phyloP scores from a whole-genome alignment of 192 early-diverging fungal species.

The Funneliformis geosporum region DNA sequence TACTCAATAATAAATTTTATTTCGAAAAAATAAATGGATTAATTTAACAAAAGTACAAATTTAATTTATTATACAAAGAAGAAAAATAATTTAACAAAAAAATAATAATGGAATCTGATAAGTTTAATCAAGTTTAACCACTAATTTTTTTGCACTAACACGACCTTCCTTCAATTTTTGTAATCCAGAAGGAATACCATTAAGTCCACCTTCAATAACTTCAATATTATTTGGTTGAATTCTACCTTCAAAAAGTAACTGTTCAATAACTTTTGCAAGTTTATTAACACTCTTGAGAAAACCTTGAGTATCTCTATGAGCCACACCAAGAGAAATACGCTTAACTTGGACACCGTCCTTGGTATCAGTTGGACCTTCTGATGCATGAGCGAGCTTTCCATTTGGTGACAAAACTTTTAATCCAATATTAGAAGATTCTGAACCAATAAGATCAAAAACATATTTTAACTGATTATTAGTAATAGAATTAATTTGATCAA shows the following conservation, averaged over 20 bases:
- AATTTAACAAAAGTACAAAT: too few species aligned
- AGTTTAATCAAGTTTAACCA: not conserved
- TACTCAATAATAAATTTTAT: too few species aligned
- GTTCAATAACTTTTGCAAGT: not conserved
- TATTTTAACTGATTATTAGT: constrained; percentile 16
- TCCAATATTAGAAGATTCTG: not conserved
- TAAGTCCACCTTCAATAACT: not conserved
- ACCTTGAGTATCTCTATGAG: not conserved
- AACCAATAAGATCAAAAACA: constrained; percentile 3
- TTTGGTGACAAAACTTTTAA: not conserved
- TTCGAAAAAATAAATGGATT: too few species aligned
- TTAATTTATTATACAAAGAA: too few species aligned
- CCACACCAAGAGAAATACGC: not conserved
- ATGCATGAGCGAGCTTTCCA: not conserved
- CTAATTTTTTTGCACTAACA: constrained; percentile 22
- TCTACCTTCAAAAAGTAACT: not conserved
- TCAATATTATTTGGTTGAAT: not conserved
- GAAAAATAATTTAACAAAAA: too few species aligned
- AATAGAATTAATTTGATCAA: constrained; percentile 15
- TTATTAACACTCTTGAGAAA: not conserved
- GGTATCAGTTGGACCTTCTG: not conserved
- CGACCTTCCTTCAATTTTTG: not conserved
- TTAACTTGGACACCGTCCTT: not conserved
- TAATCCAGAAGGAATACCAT: not conserved
- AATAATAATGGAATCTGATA: too few species aligned